Evolutionary conservation across 495 filamentous ascomycete species (phyloP).

Genomic region (Cudoniella acicularis): DNA sequence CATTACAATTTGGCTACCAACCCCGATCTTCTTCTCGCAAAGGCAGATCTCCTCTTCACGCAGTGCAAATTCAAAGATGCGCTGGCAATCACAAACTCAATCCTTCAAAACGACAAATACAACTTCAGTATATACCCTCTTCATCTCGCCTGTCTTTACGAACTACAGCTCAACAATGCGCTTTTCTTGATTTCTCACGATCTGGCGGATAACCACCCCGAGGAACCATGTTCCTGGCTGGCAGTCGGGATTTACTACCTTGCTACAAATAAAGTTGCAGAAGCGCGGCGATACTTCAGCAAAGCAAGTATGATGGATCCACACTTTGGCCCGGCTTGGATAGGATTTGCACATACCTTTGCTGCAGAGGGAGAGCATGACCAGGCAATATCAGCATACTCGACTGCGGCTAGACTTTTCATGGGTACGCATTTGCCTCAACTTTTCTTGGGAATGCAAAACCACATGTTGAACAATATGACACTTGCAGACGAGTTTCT

Average conservation of each 20-base stretch:
- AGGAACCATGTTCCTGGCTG: constrained; percentile 86
- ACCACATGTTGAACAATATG: constrained; percentile 93
- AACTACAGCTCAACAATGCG: constrained; percentile 78
- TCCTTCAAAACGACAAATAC: constrained; percentile 78
- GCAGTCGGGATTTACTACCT: constrained; percentile 97
- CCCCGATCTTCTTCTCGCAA: constrained; percentile 87
- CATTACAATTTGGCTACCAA: constrained; percentile 89
- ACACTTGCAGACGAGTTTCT: constrained; percentile 93
- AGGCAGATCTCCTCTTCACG: constrained; percentile 88
- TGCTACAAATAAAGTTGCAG: constrained; percentile 79
- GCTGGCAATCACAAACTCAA: constrained; percentile 73
- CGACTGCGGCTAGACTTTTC: constrained; percentile 90
- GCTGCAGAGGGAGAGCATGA: constrained; percentile 99
- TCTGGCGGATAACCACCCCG: constrained; percentile 85
- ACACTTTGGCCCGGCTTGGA: constrained; percentile 97
- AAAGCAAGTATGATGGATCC: constrained; percentile 97
- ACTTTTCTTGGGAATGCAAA: constrained; percentile 97
- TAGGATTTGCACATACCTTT: constrained; percentile 98
- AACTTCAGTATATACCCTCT: constrained; percentile 86
- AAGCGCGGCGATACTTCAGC: constrained; percentile 91
- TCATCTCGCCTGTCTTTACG: constrained; percentile 88
- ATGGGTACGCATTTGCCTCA: constrained; percentile 96
- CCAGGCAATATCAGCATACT: constrained; percentile 97
- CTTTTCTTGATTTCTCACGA: constrained; percentile 94
- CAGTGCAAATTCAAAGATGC: constrained; percentile 91